Conservation (phyloP, 306 rosid species). For the Ziziphus jujuba region DNA sequence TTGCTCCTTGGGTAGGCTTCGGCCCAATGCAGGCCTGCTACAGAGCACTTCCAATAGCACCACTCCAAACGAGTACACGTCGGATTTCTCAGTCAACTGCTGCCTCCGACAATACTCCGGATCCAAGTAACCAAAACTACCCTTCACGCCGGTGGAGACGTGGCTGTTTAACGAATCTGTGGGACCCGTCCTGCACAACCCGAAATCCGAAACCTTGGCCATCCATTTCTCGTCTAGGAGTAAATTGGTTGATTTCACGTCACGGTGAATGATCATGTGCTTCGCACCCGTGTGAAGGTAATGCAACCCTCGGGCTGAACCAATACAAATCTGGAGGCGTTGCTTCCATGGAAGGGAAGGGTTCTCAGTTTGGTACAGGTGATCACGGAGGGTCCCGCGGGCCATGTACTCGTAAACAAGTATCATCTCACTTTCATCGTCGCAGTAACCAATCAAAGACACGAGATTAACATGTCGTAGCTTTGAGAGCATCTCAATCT, state of each 20-base stretch:
- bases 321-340: conserved; percentile 21
- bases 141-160: conserved; percentile 11
- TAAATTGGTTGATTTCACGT: conserved; percentile 23
- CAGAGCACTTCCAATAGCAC: conserved; percentile 20
- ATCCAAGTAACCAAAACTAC: conserved; percentile 26
- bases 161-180: background rate
- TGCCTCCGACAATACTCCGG: conserved; percentile 18
- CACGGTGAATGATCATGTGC: conserved; percentile 19
- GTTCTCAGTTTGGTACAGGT: background rate
- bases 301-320: conserved; percentile 9
- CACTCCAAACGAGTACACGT: conserved; percentile 29
- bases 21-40: conserved; percentile 12
- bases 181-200: conserved; percentile 16
- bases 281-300: conserved; percentile 11
- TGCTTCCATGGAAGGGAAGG: conserved; percentile 12
- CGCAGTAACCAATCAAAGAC: conserved; percentile 23
- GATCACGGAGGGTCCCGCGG: conserved; percentile 9
- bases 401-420: conserved; percentile 29
- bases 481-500: conserved; percentile 24
- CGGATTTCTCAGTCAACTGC: conserved; percentile 22
- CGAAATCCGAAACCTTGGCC: conserved; percentile 26
- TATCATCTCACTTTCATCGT: conserved; percentile 18
- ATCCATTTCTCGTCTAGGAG: conserved; percentile 23
- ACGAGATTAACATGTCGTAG: conserved; percentile 23
- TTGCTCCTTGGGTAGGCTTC: background rate